Evolutionary conservation across 768 basidiomycete species (phyloP).

Genomic region (Suillus fuscotomentosus): DNA sequence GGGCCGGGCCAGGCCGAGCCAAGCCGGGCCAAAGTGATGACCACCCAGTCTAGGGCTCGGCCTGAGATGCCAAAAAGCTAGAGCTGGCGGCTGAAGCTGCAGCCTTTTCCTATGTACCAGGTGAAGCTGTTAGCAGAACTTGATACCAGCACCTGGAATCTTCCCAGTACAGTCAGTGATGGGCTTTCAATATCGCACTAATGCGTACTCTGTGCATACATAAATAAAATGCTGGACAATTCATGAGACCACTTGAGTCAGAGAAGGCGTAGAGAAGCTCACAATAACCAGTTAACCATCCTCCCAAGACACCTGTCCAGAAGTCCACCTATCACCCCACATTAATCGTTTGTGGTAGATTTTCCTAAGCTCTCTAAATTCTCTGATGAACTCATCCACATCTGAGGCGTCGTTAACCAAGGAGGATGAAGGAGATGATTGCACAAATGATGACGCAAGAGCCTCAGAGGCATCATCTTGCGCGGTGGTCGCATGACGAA

Average conservation of each 20-base stretch:
- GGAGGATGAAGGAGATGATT: constrained; percentile 43
- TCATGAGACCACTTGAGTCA: not conserved
- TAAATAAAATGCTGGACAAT: not conserved
- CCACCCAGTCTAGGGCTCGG: too few relatives aligned
- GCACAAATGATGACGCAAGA: constrained; percentile 80
- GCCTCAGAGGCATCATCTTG: constrained; percentile 90
- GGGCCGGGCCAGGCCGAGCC: too few relatives aligned
- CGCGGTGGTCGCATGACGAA: constrained; percentile 83
- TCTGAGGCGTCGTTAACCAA: constrained; percentile 37
- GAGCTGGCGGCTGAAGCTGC: too few relatives aligned
- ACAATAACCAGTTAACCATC: constrained; percentile 32
- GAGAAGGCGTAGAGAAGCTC: not conserved
- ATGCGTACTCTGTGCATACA: not conserved
- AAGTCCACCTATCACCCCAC: constrained; percentile 86
- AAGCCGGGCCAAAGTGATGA: too few relatives aligned
- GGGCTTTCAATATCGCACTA: too few relatives aligned
- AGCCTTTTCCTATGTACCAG: too few relatives aligned
- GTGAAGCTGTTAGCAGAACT: too few relatives aligned
- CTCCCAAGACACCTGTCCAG: constrained; percentile 86
- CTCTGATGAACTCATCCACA: constrained; percentile 83
- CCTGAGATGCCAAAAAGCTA: too few relatives aligned
- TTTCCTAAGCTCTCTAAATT: constrained; percentile 86
- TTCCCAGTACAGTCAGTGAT: too few relatives aligned
- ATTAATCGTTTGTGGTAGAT: constrained; percentile 92
- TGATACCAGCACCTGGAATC: too few relatives aligned